Conservation (phyloP, 2,329 filamentous ascomycete genomes). For the Colletotrichum lentis region DNA sequence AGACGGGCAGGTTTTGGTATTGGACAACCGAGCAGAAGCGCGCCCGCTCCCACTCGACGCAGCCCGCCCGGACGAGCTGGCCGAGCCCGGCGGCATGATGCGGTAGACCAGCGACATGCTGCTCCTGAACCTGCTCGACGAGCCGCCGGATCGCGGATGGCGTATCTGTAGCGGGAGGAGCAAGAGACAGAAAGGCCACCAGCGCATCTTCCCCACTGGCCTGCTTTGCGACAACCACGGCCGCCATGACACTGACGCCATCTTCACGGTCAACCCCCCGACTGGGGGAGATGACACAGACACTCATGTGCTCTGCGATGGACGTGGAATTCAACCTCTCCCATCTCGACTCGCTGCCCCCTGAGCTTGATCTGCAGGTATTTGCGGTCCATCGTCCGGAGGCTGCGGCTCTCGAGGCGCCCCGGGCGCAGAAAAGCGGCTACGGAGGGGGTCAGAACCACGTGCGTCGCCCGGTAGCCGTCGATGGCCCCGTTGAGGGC, state of each 20-base stretch:
- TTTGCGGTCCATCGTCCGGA: neutral
- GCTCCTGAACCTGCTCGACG: neutral
- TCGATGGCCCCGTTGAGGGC: neutral
- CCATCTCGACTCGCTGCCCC: slow-evolving; percentile 53
- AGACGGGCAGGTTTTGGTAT: neutral
- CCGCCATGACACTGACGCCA: neutral
- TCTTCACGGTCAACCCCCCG: neutral
- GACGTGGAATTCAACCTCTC: slow-evolving; percentile 42
- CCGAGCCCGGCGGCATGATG: neutral
- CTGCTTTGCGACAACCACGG: neutral
- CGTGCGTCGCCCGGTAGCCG: neutral
- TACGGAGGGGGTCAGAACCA: neutral
- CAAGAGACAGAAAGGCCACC: neutral
- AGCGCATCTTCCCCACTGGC: neutral
- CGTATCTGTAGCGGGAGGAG: neutral
- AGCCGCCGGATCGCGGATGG: neutral
- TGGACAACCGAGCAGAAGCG: neutral
- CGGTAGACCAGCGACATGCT: neutral
- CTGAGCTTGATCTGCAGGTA: slow-evolving; percentile 8
- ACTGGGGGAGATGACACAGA: neutral
- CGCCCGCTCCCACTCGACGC: neutral
- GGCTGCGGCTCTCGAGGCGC: neutral
- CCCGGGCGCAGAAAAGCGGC: neutral
- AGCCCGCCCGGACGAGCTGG: neutral
- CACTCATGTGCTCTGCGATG: neutral